Evolutionary conservation across 2,329 filamentous ascomycete genomes (phyloP).

Genomic region (Lithohypha guttulata): DNA sequence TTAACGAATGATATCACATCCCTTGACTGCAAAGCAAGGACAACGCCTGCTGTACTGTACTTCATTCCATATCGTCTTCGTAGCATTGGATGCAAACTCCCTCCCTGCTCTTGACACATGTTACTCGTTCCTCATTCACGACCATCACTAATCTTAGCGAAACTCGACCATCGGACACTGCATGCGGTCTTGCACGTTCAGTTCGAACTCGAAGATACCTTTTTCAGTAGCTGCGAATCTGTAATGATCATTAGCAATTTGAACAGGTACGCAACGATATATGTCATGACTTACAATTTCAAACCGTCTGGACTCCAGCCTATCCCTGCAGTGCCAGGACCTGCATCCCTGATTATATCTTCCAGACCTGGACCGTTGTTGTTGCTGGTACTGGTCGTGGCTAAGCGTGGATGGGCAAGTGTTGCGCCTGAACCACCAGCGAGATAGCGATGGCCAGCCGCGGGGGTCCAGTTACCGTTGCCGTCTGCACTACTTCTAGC

Average conservation of each 20-base stretch:
- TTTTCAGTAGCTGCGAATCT: slow-evolving; percentile 40
- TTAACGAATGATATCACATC: too few species aligned
- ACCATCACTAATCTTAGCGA: not conserved
- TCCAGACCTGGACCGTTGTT: slow-evolving; percentile 14
- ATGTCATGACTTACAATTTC: slow-evolving; percentile 31
- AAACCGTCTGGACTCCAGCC: slow-evolving; percentile 38
- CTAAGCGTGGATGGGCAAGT: not conserved
- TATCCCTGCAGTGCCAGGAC: slow-evolving; percentile 35
- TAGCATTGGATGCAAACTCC: too few species aligned
- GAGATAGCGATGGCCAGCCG: slow-evolving; percentile 25
- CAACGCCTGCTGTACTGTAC: too few species aligned
- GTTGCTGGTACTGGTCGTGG: not conserved
- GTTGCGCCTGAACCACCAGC: slow-evolving; percentile 17
- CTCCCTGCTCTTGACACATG: too few species aligned
- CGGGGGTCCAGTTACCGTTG: slow-evolving; percentile 22
- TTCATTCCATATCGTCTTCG: too few species aligned
- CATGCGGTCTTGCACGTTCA: slow-evolving; percentile 39
- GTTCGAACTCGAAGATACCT: slow-evolving; percentile 38
- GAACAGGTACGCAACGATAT: not conserved
- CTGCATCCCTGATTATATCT: slow-evolving; percentile 29
- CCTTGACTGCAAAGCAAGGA: too few species aligned
- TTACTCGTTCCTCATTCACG: too few species aligned
- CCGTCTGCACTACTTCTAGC: slow-evolving; percentile 14
- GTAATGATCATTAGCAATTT: slow-evolving; percentile 13
- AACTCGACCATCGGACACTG: slow-evolving; percentile 6